Evolutionary conservation across 495 filamentous ascomycete genomes (phyloP).

Genomic region (Friedmanniomyces simplex): DNA sequence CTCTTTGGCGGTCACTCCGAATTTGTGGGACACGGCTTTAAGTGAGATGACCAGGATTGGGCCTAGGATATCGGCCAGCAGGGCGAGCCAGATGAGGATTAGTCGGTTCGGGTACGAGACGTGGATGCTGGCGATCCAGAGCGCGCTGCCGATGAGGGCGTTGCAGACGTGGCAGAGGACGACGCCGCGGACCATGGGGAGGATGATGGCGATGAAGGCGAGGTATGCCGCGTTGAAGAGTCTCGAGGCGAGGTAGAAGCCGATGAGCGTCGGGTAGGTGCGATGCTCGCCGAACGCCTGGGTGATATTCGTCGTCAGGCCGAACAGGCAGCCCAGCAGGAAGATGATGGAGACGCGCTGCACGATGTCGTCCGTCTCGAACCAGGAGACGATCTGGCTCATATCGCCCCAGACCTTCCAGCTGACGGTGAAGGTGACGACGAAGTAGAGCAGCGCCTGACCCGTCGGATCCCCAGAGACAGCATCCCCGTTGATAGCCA

Average conservation of each 20-base stretch:
- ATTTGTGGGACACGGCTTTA: constrained; percentile 27
- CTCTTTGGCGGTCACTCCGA: constrained; percentile 10
- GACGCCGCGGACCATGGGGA: constrained; percentile 44
- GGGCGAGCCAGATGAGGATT: constrained; percentile 40
- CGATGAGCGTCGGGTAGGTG: constrained; percentile 44
- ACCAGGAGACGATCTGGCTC: constrained; percentile 42
- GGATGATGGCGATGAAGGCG: constrained; percentile 32
- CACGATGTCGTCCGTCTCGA: constrained; percentile 48
- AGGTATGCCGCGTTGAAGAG: constrained; percentile 40
- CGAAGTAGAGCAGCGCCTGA: constrained; percentile 39
- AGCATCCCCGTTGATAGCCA: constrained; percentile 48
- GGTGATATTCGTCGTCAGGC: constrained; percentile 48
- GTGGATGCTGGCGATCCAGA: constrained; percentile 47
- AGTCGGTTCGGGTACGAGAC: constrained; percentile 34
- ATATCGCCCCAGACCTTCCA: constrained; percentile 54
- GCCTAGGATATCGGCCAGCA: constrained; percentile 39
- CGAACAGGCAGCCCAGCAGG: constrained; percentile 45
- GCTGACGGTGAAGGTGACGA: constrained; percentile 45
- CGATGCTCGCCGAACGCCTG: constrained; percentile 32
- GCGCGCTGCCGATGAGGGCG: constrained; percentile 31
- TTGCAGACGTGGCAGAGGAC: constrained; percentile 39
- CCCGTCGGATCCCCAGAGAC: constrained; percentile 43
- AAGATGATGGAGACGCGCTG: constrained; percentile 45
- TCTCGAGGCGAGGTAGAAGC: constrained; percentile 45
- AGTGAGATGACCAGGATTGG: constrained; percentile 3